A percentile compares a stretch with the other conserved stretches of the same genome.
Conservation (phyloP, 2,329 filamentous ascomycete species). For the Chrysoporthe cubensis region DNA sequence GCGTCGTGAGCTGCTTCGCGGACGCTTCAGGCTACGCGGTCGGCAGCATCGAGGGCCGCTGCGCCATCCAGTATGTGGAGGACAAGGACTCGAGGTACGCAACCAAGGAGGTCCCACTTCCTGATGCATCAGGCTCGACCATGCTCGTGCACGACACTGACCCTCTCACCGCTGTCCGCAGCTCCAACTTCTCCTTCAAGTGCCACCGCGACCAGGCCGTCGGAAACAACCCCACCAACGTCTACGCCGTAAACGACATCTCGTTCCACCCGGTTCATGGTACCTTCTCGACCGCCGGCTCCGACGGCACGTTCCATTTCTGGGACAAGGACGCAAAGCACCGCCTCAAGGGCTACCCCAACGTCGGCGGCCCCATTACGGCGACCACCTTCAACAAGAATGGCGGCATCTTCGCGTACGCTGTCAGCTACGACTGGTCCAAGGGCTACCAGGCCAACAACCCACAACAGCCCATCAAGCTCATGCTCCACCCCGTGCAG, state of each 20-base stretch:
- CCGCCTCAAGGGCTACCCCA: conserved; percentile 84
- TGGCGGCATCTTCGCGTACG: conserved; percentile 84
- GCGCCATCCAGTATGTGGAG: conserved; percentile 97
- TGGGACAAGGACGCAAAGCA: conserved; percentile 95
- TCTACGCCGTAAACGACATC: conserved; percentile 95
- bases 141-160: conserved; percentile 15
- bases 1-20: conserved; percentile 91
- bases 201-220: conserved; percentile 86
- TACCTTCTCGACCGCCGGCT: conserved; percentile 96
- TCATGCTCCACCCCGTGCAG: conserved; percentile 80
- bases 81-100: conserved; percentile 80
- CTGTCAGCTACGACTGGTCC: conserved; percentile 96
- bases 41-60: conserved; percentile 94
- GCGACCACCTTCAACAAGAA: conserved; percentile 88
- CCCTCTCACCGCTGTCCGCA: conserved; percentile 36
- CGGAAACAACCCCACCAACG: conserved; percentile 75
- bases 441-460: conserved; percentile 91
- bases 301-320: conserved; percentile 95
- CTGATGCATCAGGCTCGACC: background rate
- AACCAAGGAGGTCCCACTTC: conserved; percentile 1
- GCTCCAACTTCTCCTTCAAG: conserved; percentile 98
- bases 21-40: conserved; percentile 93
- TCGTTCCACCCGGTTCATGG: conserved; percentile 96
- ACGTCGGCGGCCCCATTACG: conserved; percentile 84
- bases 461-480: conserved; percentile 73